Conservation (phyloP, 2,329 filamentous ascomycete species). For the Phialocephala subalpina region DNA sequence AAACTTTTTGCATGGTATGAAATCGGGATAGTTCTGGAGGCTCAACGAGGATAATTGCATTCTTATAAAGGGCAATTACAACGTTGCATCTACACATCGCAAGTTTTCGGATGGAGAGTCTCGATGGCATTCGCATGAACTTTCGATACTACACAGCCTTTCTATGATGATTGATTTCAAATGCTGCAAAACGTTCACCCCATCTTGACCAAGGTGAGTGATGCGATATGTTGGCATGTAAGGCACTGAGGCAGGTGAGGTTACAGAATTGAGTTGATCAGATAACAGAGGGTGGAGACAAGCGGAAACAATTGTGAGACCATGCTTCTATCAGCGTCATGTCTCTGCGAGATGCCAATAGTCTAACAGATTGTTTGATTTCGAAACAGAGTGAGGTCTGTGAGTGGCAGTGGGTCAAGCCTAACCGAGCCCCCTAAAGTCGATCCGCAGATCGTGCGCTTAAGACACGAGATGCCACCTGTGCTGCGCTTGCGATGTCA, state of each 20-base stretch:
- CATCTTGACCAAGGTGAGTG: neutral
- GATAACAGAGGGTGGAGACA: neutral
- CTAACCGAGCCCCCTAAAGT: slow-evolving; percentile 3
- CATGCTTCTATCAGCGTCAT: neutral
- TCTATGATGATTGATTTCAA: neutral
- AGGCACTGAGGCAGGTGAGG: neutral
- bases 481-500: neutral
- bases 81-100: neutral
- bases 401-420: neutral
- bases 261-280: neutral
- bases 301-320: neutral
- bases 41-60: neutral
- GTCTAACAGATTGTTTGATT: neutral
- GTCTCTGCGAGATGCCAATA: neutral
- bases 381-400: slow-evolving; percentile 6
- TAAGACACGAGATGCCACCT: neutral
- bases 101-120: neutral
- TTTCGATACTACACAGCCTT: neutral
- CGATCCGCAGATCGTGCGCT: neutral
- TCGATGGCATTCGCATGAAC: slow-evolving; percentile 3
- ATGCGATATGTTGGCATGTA: slow-evolving; percentile 1
- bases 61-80: slow-evolving; percentile 1
- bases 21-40: neutral
- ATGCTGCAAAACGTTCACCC: neutral
- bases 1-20: neutral